Evolutionary conservation across 2,329 filamentous ascomycete species (phyloP).

Genomic region (Colletotrichum abscissum): DNA sequence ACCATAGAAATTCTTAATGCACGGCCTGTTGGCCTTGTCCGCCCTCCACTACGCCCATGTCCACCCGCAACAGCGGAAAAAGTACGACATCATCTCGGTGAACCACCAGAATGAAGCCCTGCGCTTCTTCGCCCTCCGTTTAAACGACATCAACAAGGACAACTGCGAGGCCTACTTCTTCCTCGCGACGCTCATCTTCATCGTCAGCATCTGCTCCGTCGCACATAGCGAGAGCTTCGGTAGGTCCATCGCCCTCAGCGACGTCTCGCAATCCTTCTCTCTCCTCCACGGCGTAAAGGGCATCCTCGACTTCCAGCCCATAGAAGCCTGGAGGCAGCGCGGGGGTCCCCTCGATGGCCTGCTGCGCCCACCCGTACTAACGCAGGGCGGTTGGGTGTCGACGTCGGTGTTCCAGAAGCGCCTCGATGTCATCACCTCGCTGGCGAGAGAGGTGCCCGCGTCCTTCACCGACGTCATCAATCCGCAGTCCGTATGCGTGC

Average conservation of each 20-base stretch:
- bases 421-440: conserved; percentile 29
- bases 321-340: conserved; percentile 38
- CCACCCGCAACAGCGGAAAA: conserved; percentile 38
- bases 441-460: conserved; percentile 29
- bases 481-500: conserved; percentile 27
- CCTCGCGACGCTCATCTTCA: conserved; percentile 45
- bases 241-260: conserved; percentile 39
- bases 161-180: conserved; percentile 47
- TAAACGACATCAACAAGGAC: conserved; percentile 42
- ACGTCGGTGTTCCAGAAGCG: conserved; percentile 19
- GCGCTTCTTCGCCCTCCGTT: conserved; percentile 41
- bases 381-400: not conserved
- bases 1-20: conserved; percentile 43
- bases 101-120: conserved; percentile 47
- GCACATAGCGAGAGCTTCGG: conserved; percentile 19
- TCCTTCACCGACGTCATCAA: conserved; percentile 22
- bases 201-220: conserved; percentile 45
- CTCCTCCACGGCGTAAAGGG: conserved; percentile 45
- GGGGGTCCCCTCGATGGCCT: conserved; percentile 35
- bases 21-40: conserved; percentile 46
- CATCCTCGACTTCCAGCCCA: conserved; percentile 42
- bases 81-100: conserved; percentile 43
- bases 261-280: conserved; percentile 46
- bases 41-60: conserved; percentile 45
- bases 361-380: conserved; percentile 1